Evolutionary conservation across 208 protist species (phyloP).

Genomic region (Trypanosoma avium): DNA sequence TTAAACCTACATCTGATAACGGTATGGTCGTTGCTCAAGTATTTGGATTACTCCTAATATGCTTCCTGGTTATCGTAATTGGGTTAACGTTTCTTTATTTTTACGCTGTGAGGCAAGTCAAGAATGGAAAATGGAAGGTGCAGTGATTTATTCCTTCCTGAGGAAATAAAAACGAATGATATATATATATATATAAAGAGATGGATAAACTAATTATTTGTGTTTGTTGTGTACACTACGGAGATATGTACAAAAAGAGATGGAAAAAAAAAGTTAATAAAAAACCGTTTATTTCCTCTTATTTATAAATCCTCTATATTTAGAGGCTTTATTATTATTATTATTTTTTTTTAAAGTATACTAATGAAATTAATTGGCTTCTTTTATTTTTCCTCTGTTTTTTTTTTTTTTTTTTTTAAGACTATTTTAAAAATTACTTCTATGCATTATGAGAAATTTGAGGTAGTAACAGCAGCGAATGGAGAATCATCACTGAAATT

Average conservation of each 20-base stretch:
- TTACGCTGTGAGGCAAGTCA: not conserved
- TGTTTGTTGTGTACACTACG: too few relatives aligned
- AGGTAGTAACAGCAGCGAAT: conserved; percentile 40
- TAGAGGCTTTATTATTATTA: not conserved
- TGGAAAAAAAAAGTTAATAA: not conserved
- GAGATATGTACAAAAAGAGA: too few relatives aligned
- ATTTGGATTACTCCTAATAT: conserved; percentile 18
- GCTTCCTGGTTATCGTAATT: conserved; percentile 17
- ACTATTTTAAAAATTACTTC: not conserved
- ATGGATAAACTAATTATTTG: too few relatives aligned
- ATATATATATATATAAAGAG: too few relatives aligned
- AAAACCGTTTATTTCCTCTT: not conserved
- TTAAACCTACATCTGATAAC: too few relatives aligned
- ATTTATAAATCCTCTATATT: not conserved
- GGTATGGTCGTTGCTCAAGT: conserved; percentile 16
- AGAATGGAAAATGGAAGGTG: conserved; percentile 5
- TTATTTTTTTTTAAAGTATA: not conserved
- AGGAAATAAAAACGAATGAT: not conserved
- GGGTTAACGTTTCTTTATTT: conserved; percentile 12
- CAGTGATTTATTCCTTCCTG: not conserved
- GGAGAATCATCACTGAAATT: conserved; percentile 33
- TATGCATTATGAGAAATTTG: conserved; percentile 46
- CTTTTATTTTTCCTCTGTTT: not conserved
- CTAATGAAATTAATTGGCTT: too few relatives aligned
- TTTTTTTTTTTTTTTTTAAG: not conserved